phyloP scores from a whole-genome alignment of 306 rosid genomes.

The Prunus padus region DNA sequence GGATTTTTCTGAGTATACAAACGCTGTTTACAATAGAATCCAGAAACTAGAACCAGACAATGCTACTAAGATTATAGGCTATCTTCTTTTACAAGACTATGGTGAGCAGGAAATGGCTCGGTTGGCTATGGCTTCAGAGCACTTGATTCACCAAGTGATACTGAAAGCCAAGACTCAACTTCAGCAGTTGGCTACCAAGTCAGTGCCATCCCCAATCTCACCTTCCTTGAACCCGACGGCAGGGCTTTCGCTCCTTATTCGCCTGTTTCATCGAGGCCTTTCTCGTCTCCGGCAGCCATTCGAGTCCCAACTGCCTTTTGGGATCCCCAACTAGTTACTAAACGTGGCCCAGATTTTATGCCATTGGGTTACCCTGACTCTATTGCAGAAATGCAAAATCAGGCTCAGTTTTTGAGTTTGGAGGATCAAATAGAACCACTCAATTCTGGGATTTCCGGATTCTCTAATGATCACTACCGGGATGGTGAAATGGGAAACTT shows the following conservation, averaged over 20 bases:
- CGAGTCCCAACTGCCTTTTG: slow-evolving; percentile 36
- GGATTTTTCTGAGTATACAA: slow-evolving; percentile 64
- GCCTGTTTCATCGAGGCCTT: slow-evolving; percentile 26
- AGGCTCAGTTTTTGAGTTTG: slow-evolving; percentile 31
- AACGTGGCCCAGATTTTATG: slow-evolving; percentile 29
- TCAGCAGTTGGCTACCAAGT: slow-evolving; percentile 26
- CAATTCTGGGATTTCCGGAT: slow-evolving; percentile 30
- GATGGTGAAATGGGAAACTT: slow-evolving; percentile 32
- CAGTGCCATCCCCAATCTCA: slow-evolving; percentile 30
- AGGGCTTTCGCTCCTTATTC: slow-evolving; percentile 31
- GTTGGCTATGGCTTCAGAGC: slow-evolving; percentile 58
- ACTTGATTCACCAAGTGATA: slow-evolving; percentile 40
- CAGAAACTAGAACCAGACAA: slow-evolving; percentile 59
- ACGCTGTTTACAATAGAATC: slow-evolving; percentile 44
- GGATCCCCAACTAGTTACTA: slow-evolving; percentile 39
- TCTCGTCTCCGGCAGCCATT: slow-evolving; percentile 27
- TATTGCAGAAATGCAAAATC: slow-evolving; percentile 41
- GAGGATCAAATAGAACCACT: slow-evolving; percentile 46
- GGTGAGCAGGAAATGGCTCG: slow-evolving; percentile 49
- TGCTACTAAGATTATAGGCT: slow-evolving; percentile 54
- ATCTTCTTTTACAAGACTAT: slow-evolving; percentile 52
- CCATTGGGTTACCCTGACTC: slow-evolving; percentile 38
- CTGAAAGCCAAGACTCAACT: slow-evolving; percentile 44
- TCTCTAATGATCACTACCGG: slow-evolving; percentile 35
- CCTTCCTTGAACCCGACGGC: slow-evolving; percentile 24